Evolutionary conservation across 768 basidiomycete genomes (phyloP), one percentile per base, ranked within the genome.

Genomic region (Lentinula sp.): DNA sequence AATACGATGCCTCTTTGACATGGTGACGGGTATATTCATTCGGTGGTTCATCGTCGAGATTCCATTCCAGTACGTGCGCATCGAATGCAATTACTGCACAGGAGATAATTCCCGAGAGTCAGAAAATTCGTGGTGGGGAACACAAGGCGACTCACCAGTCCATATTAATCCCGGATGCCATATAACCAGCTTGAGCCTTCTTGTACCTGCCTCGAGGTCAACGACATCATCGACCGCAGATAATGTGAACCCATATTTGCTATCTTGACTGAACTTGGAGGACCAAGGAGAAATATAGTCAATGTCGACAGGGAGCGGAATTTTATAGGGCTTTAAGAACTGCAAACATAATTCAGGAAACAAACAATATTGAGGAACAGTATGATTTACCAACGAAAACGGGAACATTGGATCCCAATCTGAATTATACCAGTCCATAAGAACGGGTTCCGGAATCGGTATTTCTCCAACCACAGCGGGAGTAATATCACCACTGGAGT

Each of bases 321-420:
- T 82, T 70, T 88, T 91, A 74, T 90, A 95, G 1, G 92, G 86
- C 0, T 87, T 85, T 63, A 98, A 76, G 75, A 97, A 95, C 85
- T 94, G 66, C 49, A 57, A 66, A 66, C 35, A 32, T 39, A 39
- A 37, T 65, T 57, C 28, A 63, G 40, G 31, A 39, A 46, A 51
- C 21, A 37, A 8, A 21, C 8, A 31, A 45, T 4, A 59, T 8
- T 13, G 21, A 59, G 51, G 57, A 43, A 55, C 31, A 70, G n/a
- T 28, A 49, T 37, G 7, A 50, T 84, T 39, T 65, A 90, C 91
- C 46, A 85, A 75, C 2, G 88, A 89, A 71, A 92, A 91, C 13
- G 91, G 91, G 70, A 89, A 93, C 42, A 95, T 68, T 1, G 85
- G 76, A 70, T 96, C 93, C 94, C 95, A 98, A 66, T 97, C 93